Base-by-base conservation (phyloP, 2,329 filamentous ascomycete genomes). In the Verticillium tricorpus region DNA sequence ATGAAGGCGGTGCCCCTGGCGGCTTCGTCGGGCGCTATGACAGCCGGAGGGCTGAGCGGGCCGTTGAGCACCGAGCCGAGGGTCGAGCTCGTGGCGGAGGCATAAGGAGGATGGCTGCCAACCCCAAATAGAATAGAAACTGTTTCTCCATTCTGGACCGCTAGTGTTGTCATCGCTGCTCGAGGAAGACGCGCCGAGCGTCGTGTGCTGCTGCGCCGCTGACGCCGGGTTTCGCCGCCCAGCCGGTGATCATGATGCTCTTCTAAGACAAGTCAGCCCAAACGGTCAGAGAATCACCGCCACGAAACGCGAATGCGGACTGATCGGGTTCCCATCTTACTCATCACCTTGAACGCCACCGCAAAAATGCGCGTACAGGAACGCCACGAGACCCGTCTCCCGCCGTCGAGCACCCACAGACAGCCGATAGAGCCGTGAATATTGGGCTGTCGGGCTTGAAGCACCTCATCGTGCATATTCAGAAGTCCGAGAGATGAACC, bases 1-100 rank as follows among this genome's bases (percentile, higher is more conserved):
- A 66, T 76, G 57, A 73, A 67, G 66, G 69, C 67, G 5, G 71
- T 69, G 1, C 25, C 70, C 31, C 63, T 69, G 62, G 76, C 74
- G 1, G 61, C 69, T 59, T 40, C 67, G 3, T 71, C 68, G 68
- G 73, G 74, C 0, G 63, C 62, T 1, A 64, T 74, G 37, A 69
- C 67, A 7, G 74, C 64, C 5, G 63, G 57, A 7, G 74, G 73
- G 0, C 64, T 71, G 62, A 68, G 66, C 8, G 57, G 50, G 35
- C 56, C 62, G 22, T 52, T 64, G 35, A 59, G 60, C 54, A 56
- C 25, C 34, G 64, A 65, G 37, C 56, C 63, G 4, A 62, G 37
- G 40, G 45, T 57, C 17, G 61, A 59, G 22, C 15, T 64, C 25
- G 40, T 56, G 17, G 35, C 31, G 17, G 58, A 61, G 37, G 52